Percentiles rank a stretch among this genome's conserved stretches.
Conservation (phyloP, 208 protist genomes). For the Eutreptiella sp. region DNA sequence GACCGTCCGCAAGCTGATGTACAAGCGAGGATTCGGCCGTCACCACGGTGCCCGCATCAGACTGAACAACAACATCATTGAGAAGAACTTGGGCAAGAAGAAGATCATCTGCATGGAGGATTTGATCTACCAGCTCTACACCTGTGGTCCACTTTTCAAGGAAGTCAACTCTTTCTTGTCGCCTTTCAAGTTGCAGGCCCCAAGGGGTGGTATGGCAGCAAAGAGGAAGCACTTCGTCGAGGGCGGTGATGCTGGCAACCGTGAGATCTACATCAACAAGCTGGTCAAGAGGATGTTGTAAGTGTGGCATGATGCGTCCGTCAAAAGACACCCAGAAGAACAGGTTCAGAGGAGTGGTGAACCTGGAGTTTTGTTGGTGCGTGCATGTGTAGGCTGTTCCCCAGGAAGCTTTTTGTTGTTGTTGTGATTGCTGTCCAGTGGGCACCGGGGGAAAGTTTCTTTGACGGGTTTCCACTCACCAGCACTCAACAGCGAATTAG, state of each 20-base stretch:
- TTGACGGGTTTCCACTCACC: too few relatives aligned
- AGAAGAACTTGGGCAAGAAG: constrained; percentile 84
- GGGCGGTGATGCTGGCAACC: constrained; percentile 98
- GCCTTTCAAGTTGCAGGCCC: constrained; percentile 96
- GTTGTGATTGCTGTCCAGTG: too few relatives aligned
- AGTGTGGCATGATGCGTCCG: constrained; percentile 32
- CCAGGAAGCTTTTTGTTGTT: too few relatives aligned
- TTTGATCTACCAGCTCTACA: constrained; percentile 99
- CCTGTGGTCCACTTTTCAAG: constrained; percentile 96
- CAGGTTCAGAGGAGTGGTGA: too few relatives aligned
- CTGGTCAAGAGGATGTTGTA: constrained; percentile 97
- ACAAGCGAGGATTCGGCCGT: constrained; percentile 98
- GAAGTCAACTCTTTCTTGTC: constrained; percentile 94
- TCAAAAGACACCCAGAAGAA: not conserved
- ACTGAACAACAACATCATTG: constrained; percentile 93
- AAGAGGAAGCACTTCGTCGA: constrained; percentile 97
- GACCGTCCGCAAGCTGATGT: constrained; percentile 94
- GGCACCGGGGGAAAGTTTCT: too few relatives aligned
- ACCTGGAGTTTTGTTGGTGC: too few relatives aligned
- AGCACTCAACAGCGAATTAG: too few relatives aligned
- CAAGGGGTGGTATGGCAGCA: constrained; percentile 89
- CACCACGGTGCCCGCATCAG: constrained; percentile 95
- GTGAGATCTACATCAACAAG: constrained; percentile 97
- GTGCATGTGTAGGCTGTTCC: too few relatives aligned
- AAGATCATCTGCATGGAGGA: constrained; percentile 98